Conservation (phyloP, 1,139 yeast species). For the Pichia sp. region DNA sequence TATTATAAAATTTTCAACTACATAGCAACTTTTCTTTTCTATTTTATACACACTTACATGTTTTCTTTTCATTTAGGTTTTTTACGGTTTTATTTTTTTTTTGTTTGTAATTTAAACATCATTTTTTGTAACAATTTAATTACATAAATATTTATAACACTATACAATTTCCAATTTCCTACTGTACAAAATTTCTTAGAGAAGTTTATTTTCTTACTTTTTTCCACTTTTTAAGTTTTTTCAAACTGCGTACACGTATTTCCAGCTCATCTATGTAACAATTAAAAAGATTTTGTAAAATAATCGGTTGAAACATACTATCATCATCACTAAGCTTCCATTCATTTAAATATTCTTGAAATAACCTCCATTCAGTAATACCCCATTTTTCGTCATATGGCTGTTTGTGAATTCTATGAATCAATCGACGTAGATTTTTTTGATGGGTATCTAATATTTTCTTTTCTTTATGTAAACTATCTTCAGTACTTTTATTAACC, state of each 20-base stretch:
- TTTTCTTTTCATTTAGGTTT: no score
- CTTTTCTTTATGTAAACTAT: not conserved
- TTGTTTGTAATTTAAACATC: no score
- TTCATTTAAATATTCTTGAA: conserved; percentile 13
- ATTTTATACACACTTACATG: no score
- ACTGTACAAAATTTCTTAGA: no score
- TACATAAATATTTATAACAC: no score
- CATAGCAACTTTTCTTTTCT: no score
- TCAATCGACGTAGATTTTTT: conserved; percentile 3
- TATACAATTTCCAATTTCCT: no score
- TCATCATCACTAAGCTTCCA: conserved; percentile 18
- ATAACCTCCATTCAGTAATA: conserved; percentile 13
- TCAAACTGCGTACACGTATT: conserved; percentile 20
- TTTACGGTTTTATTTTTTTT: no score
- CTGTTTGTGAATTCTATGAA: conserved; percentile 10
- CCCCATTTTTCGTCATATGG: conserved; percentile 13
- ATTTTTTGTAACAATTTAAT: no score
- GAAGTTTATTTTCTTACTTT: not conserved
- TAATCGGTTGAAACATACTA: conserved; percentile 16
- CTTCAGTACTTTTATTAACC: no score
- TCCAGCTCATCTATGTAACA: conserved; percentile 23
- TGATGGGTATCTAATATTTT: conserved; percentile 1
- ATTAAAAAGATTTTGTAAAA: conserved; percentile 18
- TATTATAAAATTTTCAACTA: no score
- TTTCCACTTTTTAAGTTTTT: conserved; percentile 15